Conservation (phyloP, 2,329 filamentous ascomycete species). For the Rutstroemia sp. region DNA sequence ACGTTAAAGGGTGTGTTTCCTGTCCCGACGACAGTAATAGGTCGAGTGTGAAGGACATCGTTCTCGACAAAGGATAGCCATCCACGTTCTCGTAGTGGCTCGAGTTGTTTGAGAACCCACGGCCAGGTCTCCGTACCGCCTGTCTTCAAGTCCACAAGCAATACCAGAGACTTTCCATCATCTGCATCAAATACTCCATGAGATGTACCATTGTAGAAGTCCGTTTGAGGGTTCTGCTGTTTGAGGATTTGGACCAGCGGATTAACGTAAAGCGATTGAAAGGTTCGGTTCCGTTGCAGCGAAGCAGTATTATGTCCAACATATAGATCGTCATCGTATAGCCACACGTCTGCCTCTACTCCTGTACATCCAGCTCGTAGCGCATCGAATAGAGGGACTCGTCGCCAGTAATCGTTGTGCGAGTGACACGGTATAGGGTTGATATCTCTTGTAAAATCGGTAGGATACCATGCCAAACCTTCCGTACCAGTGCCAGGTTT, state of each 20-base stretch:
- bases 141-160: constrained; percentile 66
- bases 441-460: constrained; percentile 45
- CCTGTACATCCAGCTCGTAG: constrained; percentile 51
- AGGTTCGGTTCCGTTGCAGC: constrained; percentile 48
- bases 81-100: constrained; percentile 49
- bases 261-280: constrained; percentile 56
- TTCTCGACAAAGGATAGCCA: constrained; percentile 50
- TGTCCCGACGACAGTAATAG: constrained; percentile 62
- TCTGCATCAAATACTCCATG: constrained; percentile 51
- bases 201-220: constrained; percentile 37
- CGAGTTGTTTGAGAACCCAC: constrained; percentile 45
- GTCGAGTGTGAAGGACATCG: constrained; percentile 42
- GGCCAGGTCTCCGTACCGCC: constrained; percentile 44
- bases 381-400: constrained; percentile 55
- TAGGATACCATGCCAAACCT: constrained; percentile 39
- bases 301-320: constrained; percentile 55
- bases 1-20: constrained; percentile 55
- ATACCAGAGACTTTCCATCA: constrained; percentile 46
- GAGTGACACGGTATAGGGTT: constrained; percentile 54
- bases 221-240: constrained; percentile 40
- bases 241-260: constrained; percentile 54
- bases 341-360: constrained; percentile 65
- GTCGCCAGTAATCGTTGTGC: constrained; percentile 66
- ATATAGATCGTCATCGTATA: constrained; percentile 47
- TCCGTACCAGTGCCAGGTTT: constrained; percentile 32